Percentiles rank a stretch among this genome's conserved stretches.
Evolutionary conservation across 768 basidiomycete genomes (phyloP).

Genomic region (Psilocybe tampanensis): DNA sequence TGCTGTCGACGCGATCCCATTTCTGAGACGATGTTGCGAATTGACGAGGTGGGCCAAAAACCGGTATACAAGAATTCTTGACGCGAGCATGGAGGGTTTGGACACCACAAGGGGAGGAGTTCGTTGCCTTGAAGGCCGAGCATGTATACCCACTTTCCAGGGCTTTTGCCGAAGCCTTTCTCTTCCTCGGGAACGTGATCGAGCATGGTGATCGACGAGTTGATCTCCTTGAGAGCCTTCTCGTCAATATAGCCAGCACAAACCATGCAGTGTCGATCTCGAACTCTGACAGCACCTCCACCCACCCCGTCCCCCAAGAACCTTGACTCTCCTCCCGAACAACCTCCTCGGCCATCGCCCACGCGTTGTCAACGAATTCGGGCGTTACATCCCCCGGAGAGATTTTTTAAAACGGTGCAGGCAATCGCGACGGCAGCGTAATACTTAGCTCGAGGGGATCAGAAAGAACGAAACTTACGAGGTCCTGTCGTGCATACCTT

Average conservation of each 20-base stretch:
- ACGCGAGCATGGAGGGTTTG: no score
- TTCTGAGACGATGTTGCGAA: not conserved
- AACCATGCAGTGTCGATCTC: no score
- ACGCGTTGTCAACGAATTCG: constrained; percentile 44
- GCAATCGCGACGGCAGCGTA: constrained; percentile 44
- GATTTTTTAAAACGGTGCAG: constrained; percentile 33
- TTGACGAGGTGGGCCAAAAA: constrained; percentile 44
- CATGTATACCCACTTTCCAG: no score
- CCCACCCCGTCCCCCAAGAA: not conserved
- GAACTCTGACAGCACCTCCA: no score
- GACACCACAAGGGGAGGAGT: constrained; percentile 42
- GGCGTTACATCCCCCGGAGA: constrained; percentile 33
- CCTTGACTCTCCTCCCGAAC: constrained; percentile 8
- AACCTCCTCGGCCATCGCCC: constrained; percentile 42
- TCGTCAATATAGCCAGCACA: constrained; percentile 50
- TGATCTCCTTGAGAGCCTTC: constrained; percentile 39
- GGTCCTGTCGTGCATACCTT: constrained; percentile 41
- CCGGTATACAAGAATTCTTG: constrained; percentile 55
- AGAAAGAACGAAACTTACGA: constrained; percentile 33
- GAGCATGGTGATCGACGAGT: constrained; percentile 14
- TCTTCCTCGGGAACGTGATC: no score
- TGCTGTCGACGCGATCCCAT: not conserved
- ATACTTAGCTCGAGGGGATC: constrained; percentile 38
- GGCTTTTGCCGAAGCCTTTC: no score
- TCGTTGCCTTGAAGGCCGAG: no score